phyloP scores from a whole-genome alignment of 2,329 filamentous ascomycete species.

The Pseudocercospora fuligena region DNA sequence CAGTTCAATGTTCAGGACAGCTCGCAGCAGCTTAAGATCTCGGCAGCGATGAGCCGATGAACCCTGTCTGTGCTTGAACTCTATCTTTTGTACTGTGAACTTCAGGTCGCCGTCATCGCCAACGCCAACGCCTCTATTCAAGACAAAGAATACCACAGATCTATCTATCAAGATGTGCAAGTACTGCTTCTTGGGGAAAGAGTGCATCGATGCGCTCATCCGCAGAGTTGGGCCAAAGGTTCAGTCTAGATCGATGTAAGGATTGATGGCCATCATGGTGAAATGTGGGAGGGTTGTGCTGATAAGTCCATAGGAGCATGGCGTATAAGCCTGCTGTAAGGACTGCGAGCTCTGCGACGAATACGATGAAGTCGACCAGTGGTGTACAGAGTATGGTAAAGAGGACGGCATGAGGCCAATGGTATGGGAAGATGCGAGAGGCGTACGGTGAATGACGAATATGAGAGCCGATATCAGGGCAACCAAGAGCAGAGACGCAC shows the following conservation, averaged over 20 bases:
- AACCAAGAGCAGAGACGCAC: too few species aligned
- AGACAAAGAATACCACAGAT: background rate
- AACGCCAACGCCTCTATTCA: background rate
- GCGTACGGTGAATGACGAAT: background rate
- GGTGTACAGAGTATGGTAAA: background rate
- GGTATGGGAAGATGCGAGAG: background rate
- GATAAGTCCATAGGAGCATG: background rate
- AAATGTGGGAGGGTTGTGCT: background rate
- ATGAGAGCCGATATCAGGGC: background rate
- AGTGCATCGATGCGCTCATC: constrained; percentile 19
- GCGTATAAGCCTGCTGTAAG: background rate
- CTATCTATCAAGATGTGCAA: constrained; percentile 11
- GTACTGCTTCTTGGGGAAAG: constrained; percentile 19
- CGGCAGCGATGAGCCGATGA: background rate
- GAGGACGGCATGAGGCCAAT: background rate
- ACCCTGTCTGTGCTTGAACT: background rate
- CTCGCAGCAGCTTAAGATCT: background rate
- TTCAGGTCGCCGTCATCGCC: background rate
- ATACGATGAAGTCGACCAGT: background rate
- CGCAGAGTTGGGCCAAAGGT: constrained; percentile 6
- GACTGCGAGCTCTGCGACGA: background rate
- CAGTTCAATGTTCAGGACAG: background rate
- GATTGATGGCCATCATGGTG: background rate
- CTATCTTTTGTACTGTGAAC: background rate
- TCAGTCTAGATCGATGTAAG: constrained; percentile 10